Conservation (phyloP, 495 filamentous ascomycete species). For the Podospora didyma region DNA sequence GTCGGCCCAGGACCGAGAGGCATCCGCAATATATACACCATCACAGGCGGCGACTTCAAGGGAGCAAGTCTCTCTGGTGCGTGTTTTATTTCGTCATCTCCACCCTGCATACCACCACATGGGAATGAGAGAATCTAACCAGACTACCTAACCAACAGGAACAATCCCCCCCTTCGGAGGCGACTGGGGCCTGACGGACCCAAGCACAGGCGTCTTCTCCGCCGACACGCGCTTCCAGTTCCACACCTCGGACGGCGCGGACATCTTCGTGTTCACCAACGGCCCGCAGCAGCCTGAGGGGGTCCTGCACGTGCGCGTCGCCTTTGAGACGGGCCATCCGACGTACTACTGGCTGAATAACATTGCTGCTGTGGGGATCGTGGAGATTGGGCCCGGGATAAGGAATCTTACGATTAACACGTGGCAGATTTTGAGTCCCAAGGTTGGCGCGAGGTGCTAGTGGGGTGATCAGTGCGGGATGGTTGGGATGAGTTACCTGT, state of each 20-base stretch:
- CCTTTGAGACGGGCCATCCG: constrained; percentile 9
- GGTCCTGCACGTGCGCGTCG: not conserved
- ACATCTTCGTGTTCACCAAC: constrained; percentile 6
- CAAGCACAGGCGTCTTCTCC: not conserved
- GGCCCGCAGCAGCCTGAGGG: constrained; percentile 6
- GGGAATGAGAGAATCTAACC: not conserved
- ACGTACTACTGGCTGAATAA: constrained; percentile 13
- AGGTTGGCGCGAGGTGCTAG: not conserved
- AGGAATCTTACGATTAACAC: not conserved
- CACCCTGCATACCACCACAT: no score
- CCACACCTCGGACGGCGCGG: constrained; percentile 8
- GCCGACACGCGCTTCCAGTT: constrained; percentile 8
- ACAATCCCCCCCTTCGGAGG: constrained; percentile 5
- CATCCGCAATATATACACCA: constrained; percentile 2
- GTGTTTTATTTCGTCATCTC: not conserved
- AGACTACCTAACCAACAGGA: not conserved
- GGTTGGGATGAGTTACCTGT: no score
- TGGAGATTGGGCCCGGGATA: not conserved
- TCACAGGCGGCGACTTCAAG: constrained; percentile 12
- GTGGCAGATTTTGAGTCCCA: constrained; percentile 19
- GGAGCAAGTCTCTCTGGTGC: constrained; percentile 9
- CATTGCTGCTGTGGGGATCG: constrained; percentile 9
- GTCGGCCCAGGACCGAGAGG: constrained; percentile 10
- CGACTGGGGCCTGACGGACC: constrained; percentile 12
- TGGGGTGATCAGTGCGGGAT: no score